Percentiles rank a stretch among this genome's conserved stretches.
These are phyloP conservation scores for Saccharum officinarum DNA, from an alignment of 176 grass and related monocot species.

Conservation along the genomic window DNA sequence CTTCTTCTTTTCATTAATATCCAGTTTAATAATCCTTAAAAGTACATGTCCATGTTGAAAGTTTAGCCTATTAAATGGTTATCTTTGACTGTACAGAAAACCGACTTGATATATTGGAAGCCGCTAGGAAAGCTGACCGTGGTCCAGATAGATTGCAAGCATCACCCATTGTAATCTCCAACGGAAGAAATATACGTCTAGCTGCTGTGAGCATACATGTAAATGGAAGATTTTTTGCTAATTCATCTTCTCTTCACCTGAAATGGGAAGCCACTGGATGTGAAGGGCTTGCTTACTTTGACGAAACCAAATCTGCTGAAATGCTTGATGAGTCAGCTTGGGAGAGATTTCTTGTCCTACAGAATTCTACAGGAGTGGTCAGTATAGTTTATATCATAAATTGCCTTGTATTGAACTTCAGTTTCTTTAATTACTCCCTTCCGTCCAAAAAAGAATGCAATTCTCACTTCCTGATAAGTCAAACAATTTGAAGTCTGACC, in stretches of 20 bases:
- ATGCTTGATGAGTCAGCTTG: slow-evolving; percentile 57
- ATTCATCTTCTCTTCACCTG: slow-evolving; percentile 91
- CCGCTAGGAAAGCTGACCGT: slow-evolving; percentile 63
- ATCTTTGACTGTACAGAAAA: slow-evolving; percentile 57
- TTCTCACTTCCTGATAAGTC: neutral
- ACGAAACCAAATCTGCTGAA: slow-evolving; percentile 37
- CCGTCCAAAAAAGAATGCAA: neutral
- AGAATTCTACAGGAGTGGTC: slow-evolving; percentile 93
- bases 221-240: slow-evolving; percentile 71
- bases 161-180: slow-evolving; percentile 79
- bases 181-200: slow-evolving; percentile 76
- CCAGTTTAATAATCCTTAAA: slow-evolving; percentile 13
- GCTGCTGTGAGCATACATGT: slow-evolving; percentile 75
- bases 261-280: slow-evolving; percentile 81
- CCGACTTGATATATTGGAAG: slow-evolving; percentile 70
- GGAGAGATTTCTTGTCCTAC: slow-evolving; percentile 88
- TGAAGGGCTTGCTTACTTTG: slow-evolving; percentile 71
- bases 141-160: slow-evolving; percentile 62
- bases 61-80: slow-evolving; percentile 12
- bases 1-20: slow-evolving; percentile 38
- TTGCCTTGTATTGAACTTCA: slow-evolving; percentile 14
- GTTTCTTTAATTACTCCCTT: neutral
- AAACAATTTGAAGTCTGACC: neutral
- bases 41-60: slow-evolving; percentile 11
- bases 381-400: slow-evolving; percentile 33